A percentile compares a stretch with the other conserved stretches of the same genome.
Evolutionary conservation across 2,329 filamentous ascomycete species (phyloP).

Genomic region (Fusarium sp.): DNA sequence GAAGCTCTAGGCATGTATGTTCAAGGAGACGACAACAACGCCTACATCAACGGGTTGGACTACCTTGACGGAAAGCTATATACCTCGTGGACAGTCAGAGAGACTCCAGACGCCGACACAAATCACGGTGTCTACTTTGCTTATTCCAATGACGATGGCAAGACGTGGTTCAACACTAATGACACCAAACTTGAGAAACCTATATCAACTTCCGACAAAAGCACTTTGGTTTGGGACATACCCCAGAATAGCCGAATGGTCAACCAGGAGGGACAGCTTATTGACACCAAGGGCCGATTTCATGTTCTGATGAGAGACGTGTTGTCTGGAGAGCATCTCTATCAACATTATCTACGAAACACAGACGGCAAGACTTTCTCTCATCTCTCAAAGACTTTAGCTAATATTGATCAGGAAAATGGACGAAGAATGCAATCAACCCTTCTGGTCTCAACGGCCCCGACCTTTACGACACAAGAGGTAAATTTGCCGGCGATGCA

Average conservation of each 20-base stretch:
- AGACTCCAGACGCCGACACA: slow-evolving; percentile 35
- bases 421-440: slow-evolving; percentile 35
- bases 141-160: slow-evolving; percentile 37
- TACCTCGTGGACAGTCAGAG: slow-evolving; percentile 38
- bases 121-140: slow-evolving; percentile 40
- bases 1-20: slow-evolving; percentile 36
- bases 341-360: slow-evolving; percentile 33
- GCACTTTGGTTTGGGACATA: slow-evolving; percentile 30
- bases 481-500: slow-evolving; percentile 34
- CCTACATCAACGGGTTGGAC: slow-evolving; percentile 37
- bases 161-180: slow-evolving; percentile 35
- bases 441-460: slow-evolving; percentile 28
- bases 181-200: slow-evolving; percentile 14
- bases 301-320: slow-evolving; percentile 39
- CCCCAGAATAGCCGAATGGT: slow-evolving; percentile 41
- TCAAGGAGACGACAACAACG: slow-evolving; percentile 36
- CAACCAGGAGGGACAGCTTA: slow-evolving; percentile 34
- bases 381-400: accelerated
- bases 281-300: slow-evolving; percentile 24
- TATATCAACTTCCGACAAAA: slow-evolving; percentile 25
- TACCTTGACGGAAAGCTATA: slow-evolving; percentile 31
- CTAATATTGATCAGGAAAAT: slow-evolving; percentile 12
- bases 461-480: slow-evolving; percentile 33
- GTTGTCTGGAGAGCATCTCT: slow-evolving; percentile 20
- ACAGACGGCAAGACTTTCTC: slow-evolving; percentile 1